Percentiles rank a stretch among this genome's conserved stretches.
These are phyloP conservation scores for Elongisporangium undulatum DNA, from an alignment of 352 stramenopile genomes.

Conservation along the genomic window DNA sequence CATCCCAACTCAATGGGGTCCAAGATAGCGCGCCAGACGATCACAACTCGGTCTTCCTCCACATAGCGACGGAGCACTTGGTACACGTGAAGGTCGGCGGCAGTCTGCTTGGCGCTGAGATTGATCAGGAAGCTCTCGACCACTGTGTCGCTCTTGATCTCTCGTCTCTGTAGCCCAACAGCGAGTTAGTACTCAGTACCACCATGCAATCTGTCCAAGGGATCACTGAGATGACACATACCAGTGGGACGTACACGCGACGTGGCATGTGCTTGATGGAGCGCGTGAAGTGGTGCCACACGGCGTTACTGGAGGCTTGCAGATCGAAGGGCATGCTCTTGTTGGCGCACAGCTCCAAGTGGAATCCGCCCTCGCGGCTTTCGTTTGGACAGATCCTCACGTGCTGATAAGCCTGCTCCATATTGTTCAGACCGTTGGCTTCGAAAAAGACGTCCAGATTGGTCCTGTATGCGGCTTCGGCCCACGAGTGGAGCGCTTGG, in stretches of 20 bases:
- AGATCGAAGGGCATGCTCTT: conserved; percentile 9
- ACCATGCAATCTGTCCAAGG: too few species aligned
- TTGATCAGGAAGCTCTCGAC: conserved; percentile 42
- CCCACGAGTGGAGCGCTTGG: background rate
- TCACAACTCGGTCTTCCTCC: conserved; percentile 37
- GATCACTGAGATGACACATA: too few species aligned
- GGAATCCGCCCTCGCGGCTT: background rate
- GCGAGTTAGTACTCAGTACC: too few species aligned
- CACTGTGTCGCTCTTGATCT: conserved; percentile 24
- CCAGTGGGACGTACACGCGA: too few species aligned
- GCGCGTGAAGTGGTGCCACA: conserved; percentile 5
- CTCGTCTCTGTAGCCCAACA: too few species aligned
- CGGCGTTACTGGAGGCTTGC: background rate
- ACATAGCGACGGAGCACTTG: conserved; percentile 44
- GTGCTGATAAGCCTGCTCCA: conserved; percentile 26
- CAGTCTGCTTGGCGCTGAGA: conserved; percentile 31
- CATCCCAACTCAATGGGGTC: conserved; percentile 45
- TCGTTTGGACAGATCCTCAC: conserved; percentile 2
- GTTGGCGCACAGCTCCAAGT: background rate
- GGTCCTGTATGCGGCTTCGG: background rate
- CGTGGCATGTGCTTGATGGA: conserved; percentile 15
- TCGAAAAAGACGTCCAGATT: conserved; percentile 27
- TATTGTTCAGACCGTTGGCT: conserved; percentile 19
- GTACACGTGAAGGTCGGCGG: conserved; percentile 43
- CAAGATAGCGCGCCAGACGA: conserved; percentile 50